phyloP scores from a whole-genome alignment of 2,329 filamentous ascomycete genomes.

The Pyrenochaeta sp. region DNA sequence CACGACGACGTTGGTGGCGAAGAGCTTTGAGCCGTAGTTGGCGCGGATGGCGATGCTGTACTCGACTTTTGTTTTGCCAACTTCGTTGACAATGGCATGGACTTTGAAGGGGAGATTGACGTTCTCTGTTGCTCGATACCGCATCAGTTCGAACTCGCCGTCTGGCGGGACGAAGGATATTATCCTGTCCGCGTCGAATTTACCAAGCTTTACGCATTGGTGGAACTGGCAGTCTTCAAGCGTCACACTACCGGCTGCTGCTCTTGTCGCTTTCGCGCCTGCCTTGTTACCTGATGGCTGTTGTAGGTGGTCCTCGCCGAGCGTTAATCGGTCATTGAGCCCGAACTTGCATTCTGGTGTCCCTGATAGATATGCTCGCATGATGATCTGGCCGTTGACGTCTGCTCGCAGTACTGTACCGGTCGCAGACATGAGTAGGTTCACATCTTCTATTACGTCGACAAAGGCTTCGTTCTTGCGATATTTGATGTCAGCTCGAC shows the following conservation, averaged over 20 bases:
- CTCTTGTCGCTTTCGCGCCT: conserved; percentile 89
- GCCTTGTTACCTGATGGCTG: conserved; percentile 76
- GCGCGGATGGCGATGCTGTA: conserved; percentile 98
- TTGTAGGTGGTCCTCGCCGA: conserved; percentile 73
- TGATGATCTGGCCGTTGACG: conserved; percentile 96
- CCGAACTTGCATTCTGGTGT: conserved; percentile 99
- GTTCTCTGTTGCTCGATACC: conserved; percentile 97
- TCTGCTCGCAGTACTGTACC: conserved; percentile 94
- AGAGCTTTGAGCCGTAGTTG: conserved; percentile 95
- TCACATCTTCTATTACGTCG: conserved; percentile 98
- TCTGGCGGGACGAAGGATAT: conserved; percentile 97
- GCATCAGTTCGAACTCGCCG: conserved; percentile 98
- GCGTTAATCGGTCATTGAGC: conserved; percentile 89
- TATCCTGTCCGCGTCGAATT: conserved; percentile 95
- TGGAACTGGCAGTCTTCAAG: conserved; percentile 99
- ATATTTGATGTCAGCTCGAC: conserved; percentile 97
- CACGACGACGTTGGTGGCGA: conserved; percentile 94
- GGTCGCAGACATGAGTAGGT: conserved; percentile 97
- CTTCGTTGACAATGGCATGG: conserved; percentile 96
- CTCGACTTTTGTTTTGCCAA: conserved; percentile 96
- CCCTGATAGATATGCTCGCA: conserved; percentile 96
- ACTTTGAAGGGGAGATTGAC: conserved; percentile 99
- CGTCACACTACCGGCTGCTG: conserved; percentile 92
- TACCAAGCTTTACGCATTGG: conserved; percentile 96
- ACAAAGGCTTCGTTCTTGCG: conserved; percentile 99